Percentiles rank a stretch among this genome's conserved stretches.
Evolutionary conservation across 768 basidiomycete genomes (phyloP).

Genomic region (Infundibulicybe gibba): DNA sequence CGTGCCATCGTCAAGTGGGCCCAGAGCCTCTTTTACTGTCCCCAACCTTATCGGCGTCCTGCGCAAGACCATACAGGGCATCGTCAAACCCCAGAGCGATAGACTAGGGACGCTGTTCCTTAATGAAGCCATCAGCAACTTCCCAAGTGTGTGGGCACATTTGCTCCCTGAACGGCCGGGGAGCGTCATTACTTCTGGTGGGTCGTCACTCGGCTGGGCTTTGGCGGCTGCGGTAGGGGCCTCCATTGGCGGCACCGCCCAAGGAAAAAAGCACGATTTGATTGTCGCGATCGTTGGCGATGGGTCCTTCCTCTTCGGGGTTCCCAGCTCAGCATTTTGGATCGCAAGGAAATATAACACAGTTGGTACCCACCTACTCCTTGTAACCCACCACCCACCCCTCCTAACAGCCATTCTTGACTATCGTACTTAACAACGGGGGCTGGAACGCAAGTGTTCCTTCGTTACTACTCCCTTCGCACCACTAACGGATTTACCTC

Average conservation of each 20-base stretch:
- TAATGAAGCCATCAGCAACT: slow-evolving; percentile 65
- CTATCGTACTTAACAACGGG: slow-evolving; percentile 69
- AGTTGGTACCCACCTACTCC: slow-evolving; percentile 28
- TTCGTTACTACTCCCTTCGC: neutral
- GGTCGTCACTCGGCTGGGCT: slow-evolving; percentile 66
- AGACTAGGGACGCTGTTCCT: slow-evolving; percentile 41
- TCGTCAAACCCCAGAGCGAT: slow-evolving; percentile 27
- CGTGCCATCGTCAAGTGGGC: slow-evolving; percentile 3
- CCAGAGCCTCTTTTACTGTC: slow-evolving; percentile 26
- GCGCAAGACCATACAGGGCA: slow-evolving; percentile 32
- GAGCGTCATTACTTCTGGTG: slow-evolving; percentile 52
- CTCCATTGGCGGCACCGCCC: slow-evolving; percentile 33
- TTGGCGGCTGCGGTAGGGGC: slow-evolving; percentile 64
- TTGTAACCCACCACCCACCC: neutral
- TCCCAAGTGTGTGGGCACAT: slow-evolving; percentile 52
- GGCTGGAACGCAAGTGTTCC: slow-evolving; percentile 52
- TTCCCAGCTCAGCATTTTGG: slow-evolving; percentile 68
- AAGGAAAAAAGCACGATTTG: slow-evolving; percentile 40
- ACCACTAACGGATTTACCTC: neutral
- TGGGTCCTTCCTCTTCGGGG: slow-evolving; percentile 64
- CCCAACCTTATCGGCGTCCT: slow-evolving; percentile 49
- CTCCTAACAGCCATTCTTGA: slow-evolving; percentile 56
- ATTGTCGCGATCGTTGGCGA: slow-evolving; percentile 63
- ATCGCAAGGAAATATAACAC: slow-evolving; percentile 68
- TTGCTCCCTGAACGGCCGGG: slow-evolving; percentile 49